Evolutionary conservation across 768 basidiomycete species (phyloP).

Genomic region (Cystobasidium tubakii): DNA sequence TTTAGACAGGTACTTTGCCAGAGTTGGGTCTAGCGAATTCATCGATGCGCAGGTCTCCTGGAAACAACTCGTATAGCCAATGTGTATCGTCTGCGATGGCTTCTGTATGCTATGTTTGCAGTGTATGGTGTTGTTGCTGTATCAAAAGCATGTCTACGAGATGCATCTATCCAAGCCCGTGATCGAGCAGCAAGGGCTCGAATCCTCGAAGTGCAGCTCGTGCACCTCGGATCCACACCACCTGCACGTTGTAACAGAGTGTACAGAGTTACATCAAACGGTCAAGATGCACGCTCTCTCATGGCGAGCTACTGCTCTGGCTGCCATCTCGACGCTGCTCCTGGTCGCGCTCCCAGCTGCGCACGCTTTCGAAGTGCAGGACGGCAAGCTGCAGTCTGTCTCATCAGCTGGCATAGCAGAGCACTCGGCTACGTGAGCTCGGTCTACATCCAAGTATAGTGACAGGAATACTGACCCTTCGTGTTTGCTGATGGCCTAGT

Average conservation of each 20-base stretch:
- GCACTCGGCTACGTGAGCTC: slow-evolving; percentile 7
- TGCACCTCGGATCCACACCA: no score
- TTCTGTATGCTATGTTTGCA: no score
- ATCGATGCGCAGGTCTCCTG: no score
- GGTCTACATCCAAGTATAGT: no score
- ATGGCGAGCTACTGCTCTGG: neutral
- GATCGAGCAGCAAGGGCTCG: no score
- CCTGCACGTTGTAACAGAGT: no score
- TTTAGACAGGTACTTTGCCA: slow-evolving; percentile 29
- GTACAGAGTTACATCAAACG: neutral
- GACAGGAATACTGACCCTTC: neutral
- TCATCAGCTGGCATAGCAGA: slow-evolving; percentile 33
- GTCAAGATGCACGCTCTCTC: neutral
- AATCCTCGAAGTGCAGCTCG: no score
- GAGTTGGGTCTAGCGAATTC: slow-evolving; percentile 29
- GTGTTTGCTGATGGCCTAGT: neutral
- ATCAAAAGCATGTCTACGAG: no score
- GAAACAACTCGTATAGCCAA: no score
- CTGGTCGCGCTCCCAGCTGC: neutral
- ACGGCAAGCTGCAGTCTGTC: slow-evolving; percentile 33
- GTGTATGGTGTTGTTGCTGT: no score
- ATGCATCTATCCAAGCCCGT: no score
- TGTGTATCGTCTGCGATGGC: no score
- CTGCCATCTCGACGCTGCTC: neutral
- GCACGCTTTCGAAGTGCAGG: slow-evolving; percentile 6